A percentile compares a stretch with the other conserved stretches of the same genome.
Evolutionary conservation across 495 filamentous ascomycete species (phyloP).

Genomic region (Lophium mytilinum): DNA sequence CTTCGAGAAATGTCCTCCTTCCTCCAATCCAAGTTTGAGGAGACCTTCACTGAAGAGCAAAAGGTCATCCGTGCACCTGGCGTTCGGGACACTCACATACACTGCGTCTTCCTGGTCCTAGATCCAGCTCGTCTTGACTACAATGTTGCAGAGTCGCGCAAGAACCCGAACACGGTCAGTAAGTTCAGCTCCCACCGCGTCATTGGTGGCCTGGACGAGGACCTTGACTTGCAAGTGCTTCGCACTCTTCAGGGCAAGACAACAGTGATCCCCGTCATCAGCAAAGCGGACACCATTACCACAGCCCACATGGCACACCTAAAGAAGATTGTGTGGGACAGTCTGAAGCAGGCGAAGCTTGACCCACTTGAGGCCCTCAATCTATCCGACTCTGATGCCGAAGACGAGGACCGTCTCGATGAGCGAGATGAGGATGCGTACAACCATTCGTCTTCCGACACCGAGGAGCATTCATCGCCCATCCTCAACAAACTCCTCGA

Average conservation of each 20-base stretch:
- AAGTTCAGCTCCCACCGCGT: conserved; percentile 46
- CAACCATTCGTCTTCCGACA: conserved; percentile 18
- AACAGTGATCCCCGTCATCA: conserved; percentile 89
- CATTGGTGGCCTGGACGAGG: conserved; percentile 72
- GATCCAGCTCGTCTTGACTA: conserved; percentile 81
- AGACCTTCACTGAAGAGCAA: conserved; percentile 95
- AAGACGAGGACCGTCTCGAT: conserved; percentile 32
- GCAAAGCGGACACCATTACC: conserved; percentile 95
- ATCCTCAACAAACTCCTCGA: conserved; percentile 25
- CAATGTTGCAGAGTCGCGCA: conserved; percentile 64
- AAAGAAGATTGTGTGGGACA: conserved; percentile 83
- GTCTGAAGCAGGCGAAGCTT: conserved; percentile 74
- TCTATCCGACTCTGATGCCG: conserved; percentile 61
- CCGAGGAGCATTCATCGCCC: conserved; percentile 14
- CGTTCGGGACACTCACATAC: conserved; percentile 91
- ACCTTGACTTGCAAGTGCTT: conserved; percentile 84
- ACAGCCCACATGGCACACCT: conserved; percentile 86
- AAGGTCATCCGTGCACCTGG: conserved; percentile 91
- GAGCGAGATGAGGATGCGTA: conserved; percentile 37
- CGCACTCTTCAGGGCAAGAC: conserved; percentile 88
- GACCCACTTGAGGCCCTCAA: conserved; percentile 84
- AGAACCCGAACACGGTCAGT: conserved; percentile 39
- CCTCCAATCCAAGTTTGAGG: conserved; percentile 95
- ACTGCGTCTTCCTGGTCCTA: conserved; percentile 87
- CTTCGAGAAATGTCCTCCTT: conserved; percentile 84